Percentiles rank a stretch among this genome's conserved stretches.
phyloP scores from a whole-genome alignment of 108 stramenopile species.

The Stephanodiscus minutulus region DNA sequence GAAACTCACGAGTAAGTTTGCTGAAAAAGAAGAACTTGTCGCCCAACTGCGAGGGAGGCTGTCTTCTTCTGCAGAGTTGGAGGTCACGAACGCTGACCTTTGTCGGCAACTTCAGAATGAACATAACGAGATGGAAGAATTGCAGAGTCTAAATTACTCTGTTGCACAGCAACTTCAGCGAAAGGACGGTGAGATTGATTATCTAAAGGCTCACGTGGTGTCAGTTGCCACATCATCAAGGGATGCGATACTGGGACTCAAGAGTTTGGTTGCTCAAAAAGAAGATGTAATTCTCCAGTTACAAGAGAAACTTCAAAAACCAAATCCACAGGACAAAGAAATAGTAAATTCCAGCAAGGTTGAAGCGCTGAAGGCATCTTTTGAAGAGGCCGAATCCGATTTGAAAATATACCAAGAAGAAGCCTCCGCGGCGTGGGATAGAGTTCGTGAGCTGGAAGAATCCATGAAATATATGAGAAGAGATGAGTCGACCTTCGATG shows the following conservation, averaged over 20 bases:
- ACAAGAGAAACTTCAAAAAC: slow-evolving; percentile 17
- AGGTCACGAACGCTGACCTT: slow-evolving; percentile 34
- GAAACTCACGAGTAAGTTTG: neutral
- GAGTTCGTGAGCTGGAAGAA: slow-evolving; percentile 22
- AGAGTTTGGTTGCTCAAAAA: slow-evolving; percentile 5
- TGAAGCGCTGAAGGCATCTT: slow-evolving; percentile 4
- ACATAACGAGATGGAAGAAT: slow-evolving; percentile 11
- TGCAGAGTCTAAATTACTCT: slow-evolving; percentile 10
- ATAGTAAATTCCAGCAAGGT: slow-evolving; percentile 15
- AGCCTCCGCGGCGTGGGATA: slow-evolving; percentile 11
- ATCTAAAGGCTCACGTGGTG: neutral
- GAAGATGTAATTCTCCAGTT: slow-evolving; percentile 1
- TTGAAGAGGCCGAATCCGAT: slow-evolving; percentile 24
- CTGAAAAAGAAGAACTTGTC: slow-evolving; percentile 8
- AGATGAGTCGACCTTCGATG: neutral
- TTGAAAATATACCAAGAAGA: slow-evolving; percentile 21
- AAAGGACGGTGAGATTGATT: slow-evolving; percentile 18
- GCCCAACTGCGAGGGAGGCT: too few relatives aligned
- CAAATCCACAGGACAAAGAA: slow-evolving; percentile 1
- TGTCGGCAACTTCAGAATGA: slow-evolving; percentile 17
- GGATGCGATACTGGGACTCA: slow-evolving; percentile 10
- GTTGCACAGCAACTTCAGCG: slow-evolving; percentile 14
- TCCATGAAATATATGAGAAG: neutral
- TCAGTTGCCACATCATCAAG: slow-evolving; percentile 7
- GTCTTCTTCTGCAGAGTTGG: slow-evolving; percentile 20